Evolutionary conservation across 1,284 basidiomycete genomes (phyloP), one percentile per base, ranked within the genome.

Genomic region (Xerocomus minutiporus): DNA sequence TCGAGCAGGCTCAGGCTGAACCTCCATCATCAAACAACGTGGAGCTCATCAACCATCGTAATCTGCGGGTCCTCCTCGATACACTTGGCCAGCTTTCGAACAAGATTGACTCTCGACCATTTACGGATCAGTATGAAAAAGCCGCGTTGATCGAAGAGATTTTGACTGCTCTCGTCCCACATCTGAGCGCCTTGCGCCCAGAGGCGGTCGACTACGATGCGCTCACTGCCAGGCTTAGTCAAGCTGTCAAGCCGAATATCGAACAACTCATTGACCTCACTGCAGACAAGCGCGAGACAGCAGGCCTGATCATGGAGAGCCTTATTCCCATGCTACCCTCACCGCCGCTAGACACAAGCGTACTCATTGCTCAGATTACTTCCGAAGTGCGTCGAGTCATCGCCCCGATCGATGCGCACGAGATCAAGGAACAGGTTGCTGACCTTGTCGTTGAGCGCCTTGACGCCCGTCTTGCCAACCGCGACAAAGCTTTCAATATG

Each of bases 221-320:
- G 56, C 73, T 92, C 53, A 92, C 89, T 1, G 73, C 72, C 34
- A 81, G 82, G 59, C 79, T 92, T 13, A 79, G 85, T 13, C 86
- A 91, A 66, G 86, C 89, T 1, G 89, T 92, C 61, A 91, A 91
- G 63, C 89, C 90, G 8, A 86, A 91, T 60, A 91, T 92, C 23
- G 80, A 85, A 2, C 88, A 92, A 61, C 81, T 92, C 56, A 91
- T 92, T 57, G 89, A 92, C 64, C 78, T 92, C 46, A 83, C 89
- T 17, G 88, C 87, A 0, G 89, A 92, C 65, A 92, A 92, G 65
- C 79, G 86, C 34, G 89, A 92, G 69, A 92, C 89, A 6, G 89
- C 89, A 4, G 77, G 78, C 8, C 77, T 92, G 42, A 92, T 92
- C 55, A 80, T 90, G 20, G 80, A 90, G 52, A 75, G 78, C n/a